Evolutionary conservation across 306 rosid species (phyloP).

Genomic region (Inga oerstediana): DNA sequence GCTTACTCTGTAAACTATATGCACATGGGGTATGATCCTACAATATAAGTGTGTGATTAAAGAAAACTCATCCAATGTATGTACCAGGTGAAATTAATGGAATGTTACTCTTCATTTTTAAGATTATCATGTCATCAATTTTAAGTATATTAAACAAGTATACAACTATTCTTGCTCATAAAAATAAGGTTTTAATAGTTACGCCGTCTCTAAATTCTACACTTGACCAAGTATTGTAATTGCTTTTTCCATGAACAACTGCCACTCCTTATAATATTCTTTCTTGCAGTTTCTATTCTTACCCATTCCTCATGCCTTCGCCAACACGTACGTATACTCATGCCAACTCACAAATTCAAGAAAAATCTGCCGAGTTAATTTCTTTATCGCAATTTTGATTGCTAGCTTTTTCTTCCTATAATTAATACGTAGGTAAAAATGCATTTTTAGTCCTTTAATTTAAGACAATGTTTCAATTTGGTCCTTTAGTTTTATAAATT

Average conservation of each 20-base stretch:
- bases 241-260: background rate
- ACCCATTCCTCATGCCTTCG: background rate
- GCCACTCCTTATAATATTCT: background rate
- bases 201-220: background rate
- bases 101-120: background rate
- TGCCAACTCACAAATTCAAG: background rate
- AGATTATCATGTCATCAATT: background rate
- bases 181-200: background rate
- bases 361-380: background rate
- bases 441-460: background rate
- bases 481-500: no score
- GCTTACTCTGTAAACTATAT: background rate
- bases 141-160: background rate
- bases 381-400: background rate
- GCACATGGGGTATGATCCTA: background rate
- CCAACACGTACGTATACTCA: background rate
- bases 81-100: background rate
- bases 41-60: background rate
- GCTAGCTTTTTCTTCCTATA: background rate
- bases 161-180: background rate
- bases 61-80: background rate
- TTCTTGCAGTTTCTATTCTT: background rate
- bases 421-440: no score
- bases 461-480: background rate
- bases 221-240: background rate